Evolutionary conservation across 768 basidiomycete species (phyloP).

Genomic region (Leucocoprinus birnbaumii): DNA sequence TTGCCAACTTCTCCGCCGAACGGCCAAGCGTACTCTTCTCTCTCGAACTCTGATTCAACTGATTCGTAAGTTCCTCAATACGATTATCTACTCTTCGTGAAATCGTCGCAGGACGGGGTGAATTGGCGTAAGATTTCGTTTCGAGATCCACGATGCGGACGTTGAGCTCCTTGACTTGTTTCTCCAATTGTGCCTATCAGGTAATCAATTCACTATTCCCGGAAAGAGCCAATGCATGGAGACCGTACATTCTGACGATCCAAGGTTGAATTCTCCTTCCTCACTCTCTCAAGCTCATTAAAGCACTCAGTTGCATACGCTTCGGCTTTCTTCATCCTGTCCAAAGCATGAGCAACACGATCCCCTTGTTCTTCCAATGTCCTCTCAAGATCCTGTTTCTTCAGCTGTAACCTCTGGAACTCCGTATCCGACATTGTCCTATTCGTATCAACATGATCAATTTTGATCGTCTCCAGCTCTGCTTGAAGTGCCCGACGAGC

Average conservation of each 20-base stretch:
- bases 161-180: constrained; percentile 82
- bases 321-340: constrained; percentile 83
- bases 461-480: constrained; percentile 77
- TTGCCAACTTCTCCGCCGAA: constrained; percentile 31
- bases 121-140: constrained; percentile 67
- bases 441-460: constrained; percentile 67
- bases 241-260: constrained; percentile 69
- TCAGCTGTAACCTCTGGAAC: constrained; percentile 69
- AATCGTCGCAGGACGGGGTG: constrained; percentile 52
- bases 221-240: not conserved
- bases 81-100: constrained; percentile 64
- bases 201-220: not conserved
- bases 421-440: constrained; percentile 72
- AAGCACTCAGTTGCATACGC: constrained; percentile 72
- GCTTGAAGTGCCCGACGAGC: constrained; percentile 78
- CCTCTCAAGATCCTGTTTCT: constrained; percentile 80
- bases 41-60: constrained; percentile 50
- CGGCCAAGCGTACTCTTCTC: constrained; percentile 46
- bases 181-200: constrained; percentile 74
- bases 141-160: constrained; percentile 81
- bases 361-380: constrained; percentile 79
- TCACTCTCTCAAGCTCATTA: constrained; percentile 68
- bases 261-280: constrained; percentile 79
- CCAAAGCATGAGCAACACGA: constrained; percentile 65
- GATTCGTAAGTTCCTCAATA: constrained; percentile 69